phyloP scores from a whole-genome alignment of 129 eudicot species.

The Pseudognaphalium luteoalbum region DNA sequence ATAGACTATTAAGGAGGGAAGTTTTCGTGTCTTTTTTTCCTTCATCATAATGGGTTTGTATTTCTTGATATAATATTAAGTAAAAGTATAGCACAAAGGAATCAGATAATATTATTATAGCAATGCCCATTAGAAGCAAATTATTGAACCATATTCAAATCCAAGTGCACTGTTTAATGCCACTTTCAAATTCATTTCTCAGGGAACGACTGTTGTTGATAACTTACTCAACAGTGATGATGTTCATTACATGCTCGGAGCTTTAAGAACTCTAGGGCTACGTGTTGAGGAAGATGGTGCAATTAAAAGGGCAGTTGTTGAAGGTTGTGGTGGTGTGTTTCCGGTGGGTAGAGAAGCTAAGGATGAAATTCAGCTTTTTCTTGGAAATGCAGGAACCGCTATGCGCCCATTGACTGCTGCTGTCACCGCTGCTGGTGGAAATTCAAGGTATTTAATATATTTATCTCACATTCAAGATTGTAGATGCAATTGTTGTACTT shows the following conservation, averaged over 20 bases:
- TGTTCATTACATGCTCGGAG: conserved; percentile 94
- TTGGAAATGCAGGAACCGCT: conserved; percentile 99
- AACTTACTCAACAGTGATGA: conserved; percentile 94
- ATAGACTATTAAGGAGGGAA: neutral
- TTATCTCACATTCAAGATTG: neutral
- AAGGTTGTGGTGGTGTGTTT: conserved; percentile 88
- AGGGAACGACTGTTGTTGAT: conserved; percentile 95
- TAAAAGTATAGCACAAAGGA: neutral
- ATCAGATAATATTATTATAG: conserved; percentile 5
- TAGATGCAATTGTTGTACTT: neutral
- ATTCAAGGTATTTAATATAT: conserved; percentile 56
- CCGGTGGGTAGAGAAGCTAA: conserved; percentile 74
- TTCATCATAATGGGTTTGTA: neutral
- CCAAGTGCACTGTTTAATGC: conserved; percentile 6
- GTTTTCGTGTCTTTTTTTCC: neutral
- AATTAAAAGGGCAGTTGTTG: conserved; percentile 71
- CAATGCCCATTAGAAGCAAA: neutral
- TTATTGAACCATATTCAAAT: neutral
- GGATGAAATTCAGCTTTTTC: conserved; percentile 84
- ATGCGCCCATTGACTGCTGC: conserved; percentile 99
- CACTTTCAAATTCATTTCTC: conserved; percentile 14
- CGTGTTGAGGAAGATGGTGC: conserved; percentile 78
- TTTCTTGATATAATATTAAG: conserved; percentile 13
- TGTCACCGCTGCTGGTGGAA: conserved; percentile 93
- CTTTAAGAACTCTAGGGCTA: conserved; percentile 82